phyloP scores from a whole-genome alignment of 345 rosid species.

The Syzygium aromaticum region DNA sequence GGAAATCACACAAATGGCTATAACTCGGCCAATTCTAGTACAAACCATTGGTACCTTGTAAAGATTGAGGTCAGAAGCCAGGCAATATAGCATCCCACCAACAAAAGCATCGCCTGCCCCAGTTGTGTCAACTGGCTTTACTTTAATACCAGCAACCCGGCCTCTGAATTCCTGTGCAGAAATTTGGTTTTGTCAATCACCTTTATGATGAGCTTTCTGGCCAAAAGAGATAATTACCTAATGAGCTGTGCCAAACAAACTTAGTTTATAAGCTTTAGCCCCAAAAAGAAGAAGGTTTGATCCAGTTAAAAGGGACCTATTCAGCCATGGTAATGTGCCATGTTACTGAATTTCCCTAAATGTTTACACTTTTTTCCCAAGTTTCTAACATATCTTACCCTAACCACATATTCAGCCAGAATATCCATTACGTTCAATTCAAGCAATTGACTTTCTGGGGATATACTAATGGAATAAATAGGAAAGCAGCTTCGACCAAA shows the following conservation, averaged over 20 bases:
- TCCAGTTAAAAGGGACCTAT: neutral
- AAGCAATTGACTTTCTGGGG: neutral
- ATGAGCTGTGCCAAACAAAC: neutral
- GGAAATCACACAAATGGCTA: neutral
- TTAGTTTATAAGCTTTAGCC: neutral
- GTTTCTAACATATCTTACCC: neutral
- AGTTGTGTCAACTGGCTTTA: conserved; percentile 61
- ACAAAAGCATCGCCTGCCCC: conserved; percentile 87
- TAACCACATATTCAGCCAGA: neutral
- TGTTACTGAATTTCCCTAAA: neutral
- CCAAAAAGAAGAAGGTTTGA: neutral
- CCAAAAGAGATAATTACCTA: neutral
- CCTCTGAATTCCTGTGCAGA: conserved; percentile 57
- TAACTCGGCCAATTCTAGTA: neutral
- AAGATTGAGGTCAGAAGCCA: conserved; percentile 46
- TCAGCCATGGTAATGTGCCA: neutral
- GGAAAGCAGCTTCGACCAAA: neutral
- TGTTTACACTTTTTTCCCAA: neutral
- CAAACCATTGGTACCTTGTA: conserved; percentile 22
- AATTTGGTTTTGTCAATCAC: neutral
- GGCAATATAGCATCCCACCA: conserved; percentile 47
- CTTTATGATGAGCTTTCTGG: neutral
- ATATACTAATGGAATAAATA: neutral
- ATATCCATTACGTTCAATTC: neutral
- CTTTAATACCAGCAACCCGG: conserved; percentile 52